A percentile compares a stretch with the other conserved stretches of the same genome.
These are phyloP conservation scores for Hypoxylon subgilvum DNA, from an alignment of 495 filamentous ascomycete species.

Conservation along the genomic window DNA sequence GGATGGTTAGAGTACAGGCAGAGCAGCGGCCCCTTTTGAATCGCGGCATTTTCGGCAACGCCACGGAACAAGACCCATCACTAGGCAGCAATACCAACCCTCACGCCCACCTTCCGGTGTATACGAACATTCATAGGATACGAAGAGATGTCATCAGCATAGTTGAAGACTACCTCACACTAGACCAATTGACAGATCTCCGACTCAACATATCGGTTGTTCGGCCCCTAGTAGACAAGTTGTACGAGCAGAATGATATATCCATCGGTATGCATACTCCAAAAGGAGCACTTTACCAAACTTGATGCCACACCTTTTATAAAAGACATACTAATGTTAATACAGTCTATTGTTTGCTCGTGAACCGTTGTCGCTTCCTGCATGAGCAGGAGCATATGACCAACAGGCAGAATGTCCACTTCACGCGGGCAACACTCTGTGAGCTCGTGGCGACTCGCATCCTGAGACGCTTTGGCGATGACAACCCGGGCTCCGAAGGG, in stretches of 20 bases:
- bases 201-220: slow-evolving; percentile 74
- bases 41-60: slow-evolving; percentile 23
- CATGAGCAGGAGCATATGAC: slow-evolving; percentile 68
- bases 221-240: slow-evolving; percentile 70
- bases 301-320: background rate
- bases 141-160: slow-evolving; percentile 58
- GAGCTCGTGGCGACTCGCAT: slow-evolving; percentile 71
- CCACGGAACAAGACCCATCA: slow-evolving; percentile 28
- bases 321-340: slow-evolving; percentile 3
- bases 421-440: slow-evolving; percentile 69
- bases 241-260: slow-evolving; percentile 71
- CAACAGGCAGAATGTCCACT: slow-evolving; percentile 73
- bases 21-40: slow-evolving; percentile 42
- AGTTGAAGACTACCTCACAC: slow-evolving; percentile 59
- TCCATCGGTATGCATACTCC: slow-evolving; percentile 59
- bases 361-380: slow-evolving; percentile 72
- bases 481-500: slow-evolving; percentile 65
- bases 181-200: slow-evolving; percentile 70
- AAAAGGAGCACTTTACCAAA: background rate
- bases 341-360: slow-evolving; percentile 67
- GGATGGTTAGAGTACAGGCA: slow-evolving; percentile 22
- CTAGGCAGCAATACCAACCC: slow-evolving; percentile 38
- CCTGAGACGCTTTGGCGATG: slow-evolving; percentile 70
- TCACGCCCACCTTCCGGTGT: slow-evolving; percentile 57
- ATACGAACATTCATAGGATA: slow-evolving; percentile 60